A percentile compares a stretch with the other conserved stretches of the same genome.
These are phyloP conservation scores for Fusarium sambucinum DNA, from an alignment of 2,329 filamentous ascomycete species.

Conservation along the genomic window DNA sequence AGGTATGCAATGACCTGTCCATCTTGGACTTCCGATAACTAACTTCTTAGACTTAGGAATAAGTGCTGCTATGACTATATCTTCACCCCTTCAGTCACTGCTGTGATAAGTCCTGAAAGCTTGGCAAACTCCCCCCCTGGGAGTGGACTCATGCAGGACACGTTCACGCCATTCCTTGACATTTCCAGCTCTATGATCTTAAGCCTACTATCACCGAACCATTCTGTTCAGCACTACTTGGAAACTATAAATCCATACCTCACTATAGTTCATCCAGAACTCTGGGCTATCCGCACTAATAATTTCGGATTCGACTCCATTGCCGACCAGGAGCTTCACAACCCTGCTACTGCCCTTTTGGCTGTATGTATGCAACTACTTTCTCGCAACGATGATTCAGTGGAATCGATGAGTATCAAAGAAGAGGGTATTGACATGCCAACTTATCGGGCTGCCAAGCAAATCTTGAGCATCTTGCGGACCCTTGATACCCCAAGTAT, in stretches of 20 bases:
- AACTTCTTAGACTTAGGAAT: constrained; percentile 38
- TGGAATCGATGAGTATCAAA: constrained; percentile 47
- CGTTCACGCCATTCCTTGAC: constrained; percentile 50
- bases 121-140: constrained; percentile 32
- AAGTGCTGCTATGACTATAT: constrained; percentile 54
- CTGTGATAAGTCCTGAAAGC: constrained; percentile 46
- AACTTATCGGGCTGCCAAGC: constrained; percentile 55
- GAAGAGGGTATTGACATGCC: constrained; percentile 52
- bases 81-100: constrained; percentile 50
- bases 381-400: constrained; percentile 52
- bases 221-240: constrained; percentile 54
- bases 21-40: background rate
- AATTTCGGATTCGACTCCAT: background rate
- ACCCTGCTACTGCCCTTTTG: constrained; percentile 54
- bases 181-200: constrained; percentile 55
- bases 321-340: constrained; percentile 26
- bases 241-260: constrained; percentile 57
- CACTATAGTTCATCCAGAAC: constrained; percentile 55
- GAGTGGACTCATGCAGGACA: constrained; percentile 29
- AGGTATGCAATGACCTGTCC: constrained; percentile 41
- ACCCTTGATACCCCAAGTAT: constrained; percentile 52
- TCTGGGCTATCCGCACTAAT: constrained; percentile 51
- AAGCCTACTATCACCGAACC: constrained; percentile 53
- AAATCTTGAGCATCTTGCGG: constrained; percentile 53
- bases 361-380: constrained; percentile 58